Base-by-base conservation (phyloP, 805 yeast genomes). In the Spathaspora girioi region DNA sequence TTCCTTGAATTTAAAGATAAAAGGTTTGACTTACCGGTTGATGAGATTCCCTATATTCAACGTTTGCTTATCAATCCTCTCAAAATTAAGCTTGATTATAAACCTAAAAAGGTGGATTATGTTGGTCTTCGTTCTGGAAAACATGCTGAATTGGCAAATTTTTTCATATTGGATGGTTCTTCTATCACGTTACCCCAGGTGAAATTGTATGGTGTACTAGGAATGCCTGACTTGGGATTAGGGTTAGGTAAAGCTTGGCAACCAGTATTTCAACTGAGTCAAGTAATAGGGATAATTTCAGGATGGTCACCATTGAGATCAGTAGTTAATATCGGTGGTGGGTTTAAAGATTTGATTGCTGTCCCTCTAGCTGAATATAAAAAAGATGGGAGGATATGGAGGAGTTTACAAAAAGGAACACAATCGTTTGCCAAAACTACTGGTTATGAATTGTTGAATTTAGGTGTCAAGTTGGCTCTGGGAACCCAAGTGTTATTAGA, bases 101-200 rank as follows among this genome's bases (percentile, higher is more conserved):
- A 90, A 63, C 98, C 99, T 0, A 91, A 91, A 64, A 87, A 83
- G 57, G 77, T 93, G 27, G 96, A 93, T 65, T 89, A 87, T 62
- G 81, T 83, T 1, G 97, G 96, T 0, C 77, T 92, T 29, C 75
- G 89, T 52, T 86, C 97, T 0, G 98, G 98, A 0, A 90, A 86
- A 54, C 81, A 90, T 0, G 84, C 87, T 2, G 97, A 93, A 64
- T 79, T 94, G 48, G 83, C 90, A 80, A 94, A 94, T 64, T 81
- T 94, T 55, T 92, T 94, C 67, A 85, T 86, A 7, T 75, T 94
- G 38, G 97, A 93, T 61, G 97, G 91, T 40, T 87, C 97, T 0
- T 83, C 80, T 40, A 79, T 94, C 62, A 74, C 77, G 0, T 69
- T 94, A 54, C 80, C 81, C 53, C 78, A 80, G 15, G 78, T 84